Evolutionary conservation across 2,329 filamentous ascomycete genomes (phyloP).

Genomic region (Exophiala lecanii-corni): DNA sequence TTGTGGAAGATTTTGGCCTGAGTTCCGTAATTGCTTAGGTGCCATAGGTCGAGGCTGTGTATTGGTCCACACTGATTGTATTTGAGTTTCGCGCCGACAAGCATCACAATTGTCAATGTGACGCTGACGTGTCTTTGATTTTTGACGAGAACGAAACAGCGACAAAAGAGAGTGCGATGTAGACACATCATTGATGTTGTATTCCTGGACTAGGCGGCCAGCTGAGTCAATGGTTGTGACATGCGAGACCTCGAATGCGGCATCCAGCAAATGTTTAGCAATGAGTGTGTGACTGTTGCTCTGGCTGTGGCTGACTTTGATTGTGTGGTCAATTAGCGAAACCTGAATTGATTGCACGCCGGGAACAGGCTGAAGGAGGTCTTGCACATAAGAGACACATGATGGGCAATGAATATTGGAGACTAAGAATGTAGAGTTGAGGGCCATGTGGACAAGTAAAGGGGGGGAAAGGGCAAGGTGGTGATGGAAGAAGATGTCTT

Average conservation of each 20-base stretch:
- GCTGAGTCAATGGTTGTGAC: constrained; percentile 36
- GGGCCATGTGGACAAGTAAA: constrained; percentile 10
- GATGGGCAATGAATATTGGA: constrained; percentile 48
- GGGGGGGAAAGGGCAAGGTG: background rate
- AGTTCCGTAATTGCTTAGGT: background rate
- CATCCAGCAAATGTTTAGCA: constrained; percentile 37
- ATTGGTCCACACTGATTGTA: constrained; percentile 17
- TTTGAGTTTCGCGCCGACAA: constrained; percentile 38
- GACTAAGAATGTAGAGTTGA: constrained; percentile 39
- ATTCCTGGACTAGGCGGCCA: constrained; percentile 32
- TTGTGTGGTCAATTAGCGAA: constrained; percentile 41
- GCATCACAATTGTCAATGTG: constrained; percentile 50
- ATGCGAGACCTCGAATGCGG: constrained; percentile 45
- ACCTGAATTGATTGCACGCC: constrained; percentile 37
- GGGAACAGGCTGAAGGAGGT: constrained; percentile 36
- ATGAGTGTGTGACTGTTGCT: constrained; percentile 32
- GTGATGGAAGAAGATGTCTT: background rate
- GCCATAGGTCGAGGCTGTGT: background rate
- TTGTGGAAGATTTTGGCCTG: constrained; percentile 8
- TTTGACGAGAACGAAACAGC: constrained; percentile 11
- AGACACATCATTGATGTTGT: constrained; percentile 30
- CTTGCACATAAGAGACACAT: constrained; percentile 43
- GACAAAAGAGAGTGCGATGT: constrained; percentile 3
- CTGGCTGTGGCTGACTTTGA: constrained; percentile 37
- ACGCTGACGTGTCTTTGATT: constrained; percentile 27